These are phyloP conservation scores for Peronospora farinosa DNA, from an alignment of 352 stramenopile species.

Conservation along the genomic window DNA sequence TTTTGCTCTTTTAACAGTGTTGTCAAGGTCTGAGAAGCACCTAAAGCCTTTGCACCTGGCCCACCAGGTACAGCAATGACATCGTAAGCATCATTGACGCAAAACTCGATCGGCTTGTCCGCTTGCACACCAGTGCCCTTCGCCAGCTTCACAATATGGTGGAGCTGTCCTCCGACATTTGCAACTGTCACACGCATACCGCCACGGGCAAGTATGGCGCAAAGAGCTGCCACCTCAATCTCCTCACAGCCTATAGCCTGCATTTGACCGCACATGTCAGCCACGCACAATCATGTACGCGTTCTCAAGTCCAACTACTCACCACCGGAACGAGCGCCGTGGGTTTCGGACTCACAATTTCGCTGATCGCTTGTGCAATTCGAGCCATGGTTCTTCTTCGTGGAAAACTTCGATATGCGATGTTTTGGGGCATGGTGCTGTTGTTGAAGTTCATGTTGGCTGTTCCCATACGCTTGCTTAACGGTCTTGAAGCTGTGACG, in stretches of 20 bases:
- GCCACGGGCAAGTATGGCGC: constrained; percentile 44
- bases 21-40: constrained; percentile 35
- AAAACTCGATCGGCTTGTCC: constrained; percentile 60
- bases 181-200: constrained; percentile 63
- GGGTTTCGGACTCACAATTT: constrained; percentile 59
- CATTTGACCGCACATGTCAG: background rate
- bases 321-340: constrained; percentile 62
- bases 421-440: background rate
- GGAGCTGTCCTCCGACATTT: constrained; percentile 35
- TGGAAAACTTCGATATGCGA: constrained; percentile 2
- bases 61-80: constrained; percentile 62
- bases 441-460: constrained; percentile 24
- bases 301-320: constrained; percentile 10
- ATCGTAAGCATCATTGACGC: constrained; percentile 50
- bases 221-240: constrained; percentile 54
- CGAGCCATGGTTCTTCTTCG: constrained; percentile 32
- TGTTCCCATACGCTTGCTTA: constrained; percentile 16
- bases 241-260: constrained; percentile 56
- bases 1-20: constrained; percentile 53
- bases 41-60: constrained; percentile 41
- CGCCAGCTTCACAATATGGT: constrained; percentile 51
- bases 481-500: constrained; percentile 25
- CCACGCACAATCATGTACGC: background rate
- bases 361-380: constrained; percentile 42
- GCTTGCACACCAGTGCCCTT: constrained; percentile 51